Evolutionary conservation across 2,329 filamentous ascomycete species (phyloP).

Genomic region (Colletotrichum sp.): DNA sequence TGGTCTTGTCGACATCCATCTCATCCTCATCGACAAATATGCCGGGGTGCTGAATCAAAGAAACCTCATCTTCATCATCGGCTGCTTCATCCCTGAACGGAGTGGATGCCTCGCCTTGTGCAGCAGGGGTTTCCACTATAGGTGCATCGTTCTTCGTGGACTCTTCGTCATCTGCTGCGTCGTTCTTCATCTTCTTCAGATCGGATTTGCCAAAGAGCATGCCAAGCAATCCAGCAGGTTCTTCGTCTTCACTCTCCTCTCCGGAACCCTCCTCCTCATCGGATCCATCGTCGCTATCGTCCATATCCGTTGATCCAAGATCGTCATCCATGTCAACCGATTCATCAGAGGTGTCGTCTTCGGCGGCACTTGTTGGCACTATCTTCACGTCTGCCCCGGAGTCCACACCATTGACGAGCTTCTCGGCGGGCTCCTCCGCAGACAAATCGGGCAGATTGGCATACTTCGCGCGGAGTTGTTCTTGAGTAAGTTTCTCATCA

Average conservation of each 20-base stretch:
- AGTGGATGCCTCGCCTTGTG: not conserved
- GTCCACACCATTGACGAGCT: constrained; percentile 17
- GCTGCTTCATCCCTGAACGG: constrained; percentile 27
- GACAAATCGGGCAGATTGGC: constrained; percentile 62
- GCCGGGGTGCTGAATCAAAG: constrained; percentile 35
- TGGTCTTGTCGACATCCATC: constrained; percentile 3
- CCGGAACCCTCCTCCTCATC: constrained; percentile 39
- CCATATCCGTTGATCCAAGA: constrained; percentile 62
- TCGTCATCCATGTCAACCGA: constrained; percentile 74
- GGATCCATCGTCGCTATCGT: constrained; percentile 48
- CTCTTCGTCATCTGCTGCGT: constrained; percentile 29
- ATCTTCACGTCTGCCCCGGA: not conserved
- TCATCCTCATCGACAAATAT: constrained; percentile 1
- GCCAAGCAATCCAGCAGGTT: constrained; percentile 54
- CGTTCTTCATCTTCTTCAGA: constrained; percentile 53
- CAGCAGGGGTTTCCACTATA: not conserved
- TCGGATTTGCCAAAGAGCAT: constrained; percentile 66
- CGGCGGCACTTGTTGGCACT: constrained; percentile 26
- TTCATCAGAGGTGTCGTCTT: constrained; percentile 64
- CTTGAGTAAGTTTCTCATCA: constrained; percentile 71
- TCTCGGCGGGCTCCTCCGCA: constrained; percentile 25
- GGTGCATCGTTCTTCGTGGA: constrained; percentile 25
- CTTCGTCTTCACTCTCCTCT: constrained; percentile 41
- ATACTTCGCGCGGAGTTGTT: constrained; percentile 73
- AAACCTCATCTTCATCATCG: constrained; percentile 35